phyloP scores from a whole-genome alignment of 2,329 filamentous ascomycete genomes.

The Cytospora leucostoma region DNA sequence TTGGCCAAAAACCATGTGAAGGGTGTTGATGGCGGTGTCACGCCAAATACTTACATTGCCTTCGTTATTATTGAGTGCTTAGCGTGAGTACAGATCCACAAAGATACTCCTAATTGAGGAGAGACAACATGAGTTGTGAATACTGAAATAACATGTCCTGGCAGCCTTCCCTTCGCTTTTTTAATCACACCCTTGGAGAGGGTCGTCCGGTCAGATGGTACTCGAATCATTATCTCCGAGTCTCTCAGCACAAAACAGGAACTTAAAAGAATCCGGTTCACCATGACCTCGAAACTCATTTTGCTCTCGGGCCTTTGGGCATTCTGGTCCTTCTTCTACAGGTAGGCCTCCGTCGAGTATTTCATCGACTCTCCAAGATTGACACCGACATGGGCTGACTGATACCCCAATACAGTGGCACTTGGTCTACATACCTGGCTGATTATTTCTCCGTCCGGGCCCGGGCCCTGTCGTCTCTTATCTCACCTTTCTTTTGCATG shows the following conservation, averaged over 20 bases:
- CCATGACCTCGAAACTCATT: conserved; percentile 42
- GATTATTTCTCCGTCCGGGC: conserved; percentile 48
- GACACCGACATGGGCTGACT: background rate
- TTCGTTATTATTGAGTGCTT: conserved; percentile 50
- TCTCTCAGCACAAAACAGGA: conserved; percentile 43
- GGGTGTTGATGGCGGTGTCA: conserved; percentile 41
- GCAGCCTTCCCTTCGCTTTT: conserved; percentile 46
- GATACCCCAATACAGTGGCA: conserved; percentile 37
- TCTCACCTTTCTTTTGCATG: conserved; percentile 53
- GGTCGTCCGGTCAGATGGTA: conserved; percentile 48
- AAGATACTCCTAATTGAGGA: conserved; percentile 1
- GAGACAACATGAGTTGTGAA: too few species aligned
- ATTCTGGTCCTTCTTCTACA: conserved; percentile 50
- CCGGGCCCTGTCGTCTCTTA: conserved; percentile 46
- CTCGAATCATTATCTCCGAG: conserved; percentile 44
- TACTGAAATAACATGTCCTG: background rate
- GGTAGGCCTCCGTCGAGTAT: conserved; percentile 27
- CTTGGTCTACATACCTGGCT: conserved; percentile 48
- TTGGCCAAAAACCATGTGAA: conserved; percentile 42
- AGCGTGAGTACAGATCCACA: conserved; percentile 36
- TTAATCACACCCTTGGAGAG: conserved; percentile 48
- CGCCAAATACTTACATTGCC: conserved; percentile 48
- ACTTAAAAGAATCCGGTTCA: conserved; percentile 43
- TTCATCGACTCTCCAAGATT: too few species aligned
- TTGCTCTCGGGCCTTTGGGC: conserved; percentile 44